Evolutionary conservation across 306 rosid genomes (phyloP).

Genomic region (Rubus parviflorus): DNA sequence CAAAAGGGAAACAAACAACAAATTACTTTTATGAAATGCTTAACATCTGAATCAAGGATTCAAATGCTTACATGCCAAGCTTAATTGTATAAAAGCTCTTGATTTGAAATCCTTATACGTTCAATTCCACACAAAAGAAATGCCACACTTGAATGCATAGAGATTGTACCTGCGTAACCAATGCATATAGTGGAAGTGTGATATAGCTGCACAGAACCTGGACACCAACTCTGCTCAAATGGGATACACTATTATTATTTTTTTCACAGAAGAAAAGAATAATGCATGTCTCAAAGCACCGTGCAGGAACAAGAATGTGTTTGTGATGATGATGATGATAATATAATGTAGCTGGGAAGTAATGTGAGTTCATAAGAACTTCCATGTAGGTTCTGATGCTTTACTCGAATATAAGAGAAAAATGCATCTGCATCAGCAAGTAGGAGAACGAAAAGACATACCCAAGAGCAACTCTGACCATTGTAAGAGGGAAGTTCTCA

Average conservation of each 20-base stretch:
- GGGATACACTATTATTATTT: neutral
- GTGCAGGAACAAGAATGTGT: too few species aligned
- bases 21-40: neutral
- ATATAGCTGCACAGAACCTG: constrained; percentile 83
- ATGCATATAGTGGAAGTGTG: constrained; percentile 92
- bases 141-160: neutral
- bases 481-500: constrained; percentile 47
- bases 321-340: neutral
- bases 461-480: constrained; percentile 75
- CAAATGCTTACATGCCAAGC: neutral
- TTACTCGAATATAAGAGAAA: neutral
- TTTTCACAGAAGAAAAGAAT: neutral
- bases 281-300: neutral
- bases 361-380: neutral
- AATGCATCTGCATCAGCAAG: neutral
- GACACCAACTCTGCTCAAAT: constrained; percentile 58
- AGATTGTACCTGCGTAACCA: constrained; percentile 73
- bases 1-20: neutral
- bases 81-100: neutral
- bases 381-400: neutral
- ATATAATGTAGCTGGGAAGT: neutral
- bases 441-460: constrained; percentile 26
- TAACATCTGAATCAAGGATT: neutral
- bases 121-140: neutral
- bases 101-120: neutral